Base-by-base conservation (phyloP, 2,329 filamentous ascomycete genomes). In the Aspergillus udagawae region DNA sequence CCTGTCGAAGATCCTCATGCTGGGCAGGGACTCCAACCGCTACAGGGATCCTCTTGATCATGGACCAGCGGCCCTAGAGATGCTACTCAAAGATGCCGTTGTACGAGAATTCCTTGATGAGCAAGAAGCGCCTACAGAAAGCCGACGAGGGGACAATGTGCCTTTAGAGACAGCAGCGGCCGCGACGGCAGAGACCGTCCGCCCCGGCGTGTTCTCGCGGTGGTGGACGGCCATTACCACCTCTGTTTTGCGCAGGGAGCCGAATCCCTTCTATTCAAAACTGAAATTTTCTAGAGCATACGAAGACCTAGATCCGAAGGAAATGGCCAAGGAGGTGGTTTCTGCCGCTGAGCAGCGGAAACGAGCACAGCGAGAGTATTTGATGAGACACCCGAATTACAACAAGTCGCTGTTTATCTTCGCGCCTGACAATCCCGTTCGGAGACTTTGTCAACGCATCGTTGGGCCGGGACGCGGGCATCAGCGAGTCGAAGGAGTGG, bases 41-140 rank as follows among this genome's bases (percentile, higher is more conserved):
- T 84, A 65, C 80, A 84, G 70, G 81, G 94, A 97, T 70, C 92
- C 93, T 2, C 79, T 97, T 17, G 92, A 97, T 70, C 96, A 96
- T 70, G 92, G 92, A 2, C 90, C 90, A 23, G 92, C 91, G 6
- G 92, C 91, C 54, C 89, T 96, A 71, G 94, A 97, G 71, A 96
- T 97, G 92, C 82, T 99, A 51, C 82, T 97, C 49, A 97, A 97
- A 70, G 93, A 97, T 73, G 91, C 92, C 1, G 92, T 99, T 27
- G 93, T 99, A 6, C 88, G 87, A 51, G 94, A 97, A 67, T 99
- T 99, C 60, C 83, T 99, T 4, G 92, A 97, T 66, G 91, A 95
- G 63, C 80, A 82, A 60, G 77, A 82, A 55, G 59, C 69, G 54
- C 60, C 63, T 42, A 32, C 66, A 35, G 61, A 68, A 35, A 63